Evolutionary conservation across 352 stramenopile genomes (phyloP), one percentile per base, ranked within the genome.

Genomic region (Phytophthora pini): DNA sequence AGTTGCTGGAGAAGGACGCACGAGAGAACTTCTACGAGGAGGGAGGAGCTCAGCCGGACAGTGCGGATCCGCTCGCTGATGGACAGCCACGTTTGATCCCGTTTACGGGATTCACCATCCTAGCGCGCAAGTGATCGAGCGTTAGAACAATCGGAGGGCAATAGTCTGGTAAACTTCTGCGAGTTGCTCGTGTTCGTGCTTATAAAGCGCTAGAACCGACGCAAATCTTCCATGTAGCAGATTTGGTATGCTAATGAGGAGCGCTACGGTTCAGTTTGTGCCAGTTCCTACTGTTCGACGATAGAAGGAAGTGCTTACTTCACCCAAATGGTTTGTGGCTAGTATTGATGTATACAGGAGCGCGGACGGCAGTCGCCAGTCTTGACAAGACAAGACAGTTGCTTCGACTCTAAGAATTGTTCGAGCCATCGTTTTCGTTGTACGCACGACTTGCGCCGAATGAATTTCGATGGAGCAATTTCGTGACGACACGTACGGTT

Each of bases 111-210:
- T 75, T 55, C 38, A 72, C 57, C 4, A 62, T 78, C 27, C 10
- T 70, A 15, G 70, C 70, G 8, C 60, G 49, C 27, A 78, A 78
- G 65, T 78, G 45, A 77, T 36, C 31, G 31, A 36, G 31, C 0
- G 31, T 3, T 36, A 36, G 3, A 36, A 36, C 8, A 13, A 36
- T 36, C 13, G 31, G 9, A 36, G 31, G 31, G 4, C 31, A 36
- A 13, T 36, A 36, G 9, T 36, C 12, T 36, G 31, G 31, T 36
- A 13, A 36, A 13, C 2, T 26, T 26, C 24, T 26, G 24, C 24
- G 24, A 26, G 24, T 26, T 36, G 31, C 1, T 36, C 8, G 29
- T 34, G 29, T 34, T 13, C 31, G 8, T 9, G 24, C 24, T 4
- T 26, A 2, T 26, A 26, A 26, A 36, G 31, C 31, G 4, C 31